Conservation (phyloP, 306 rosid species). For the Luffa aegyptiaca region DNA sequence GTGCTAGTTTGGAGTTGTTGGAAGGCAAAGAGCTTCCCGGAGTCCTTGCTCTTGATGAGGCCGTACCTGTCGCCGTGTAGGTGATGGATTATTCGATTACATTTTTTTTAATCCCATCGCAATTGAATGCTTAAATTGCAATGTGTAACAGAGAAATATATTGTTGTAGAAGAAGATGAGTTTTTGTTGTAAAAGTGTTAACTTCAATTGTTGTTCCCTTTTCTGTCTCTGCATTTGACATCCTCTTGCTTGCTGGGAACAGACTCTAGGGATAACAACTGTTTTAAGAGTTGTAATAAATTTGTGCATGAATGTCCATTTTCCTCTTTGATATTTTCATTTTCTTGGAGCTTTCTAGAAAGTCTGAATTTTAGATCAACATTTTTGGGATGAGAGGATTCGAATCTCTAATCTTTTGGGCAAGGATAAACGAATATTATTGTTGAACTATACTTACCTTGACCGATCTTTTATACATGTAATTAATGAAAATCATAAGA, state of each 20-base stretch:
- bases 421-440: no score
- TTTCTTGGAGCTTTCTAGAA: background rate
- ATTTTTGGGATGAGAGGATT: no score
- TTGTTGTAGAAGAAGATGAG: constrained; percentile 5
- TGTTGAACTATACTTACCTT: no score
- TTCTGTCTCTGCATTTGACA: background rate
- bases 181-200: background rate
- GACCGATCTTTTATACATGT: no score
- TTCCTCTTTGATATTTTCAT: background rate
- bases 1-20: constrained; percentile 97
- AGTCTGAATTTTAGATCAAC: no score
- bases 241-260: constrained; percentile 4
- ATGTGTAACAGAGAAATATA: constrained; percentile 5
- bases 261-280: background rate
- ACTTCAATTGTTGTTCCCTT: background rate
- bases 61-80: constrained; percentile 17
- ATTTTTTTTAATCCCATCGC: background rate
- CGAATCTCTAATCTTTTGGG: no score
- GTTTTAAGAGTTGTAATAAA: constrained; percentile 3
- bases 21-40: constrained; percentile 99
- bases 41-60: constrained; percentile 94
- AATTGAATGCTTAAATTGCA: background rate
- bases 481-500: no score
- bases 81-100: background rate
- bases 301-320: background rate